A percentile compares a stretch with the other conserved stretches of the same genome.
These are phyloP conservation scores for Phanerochaete carnosa DNA, from an alignment of 768 basidiomycete genomes.

Conservation along the genomic window DNA sequence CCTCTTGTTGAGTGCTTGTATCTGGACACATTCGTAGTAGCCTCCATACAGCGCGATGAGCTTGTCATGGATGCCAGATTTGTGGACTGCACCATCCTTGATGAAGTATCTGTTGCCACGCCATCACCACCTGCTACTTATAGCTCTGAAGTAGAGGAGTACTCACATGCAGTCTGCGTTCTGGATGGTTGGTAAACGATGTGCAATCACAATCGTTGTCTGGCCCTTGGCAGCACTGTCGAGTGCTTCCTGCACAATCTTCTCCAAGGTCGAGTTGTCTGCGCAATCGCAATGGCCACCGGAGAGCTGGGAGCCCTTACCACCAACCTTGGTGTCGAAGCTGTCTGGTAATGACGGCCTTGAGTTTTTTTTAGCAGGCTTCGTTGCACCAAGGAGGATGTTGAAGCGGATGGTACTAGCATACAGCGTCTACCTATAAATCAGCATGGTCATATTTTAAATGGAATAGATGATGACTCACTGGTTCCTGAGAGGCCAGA, in stretches of 20 bases:
- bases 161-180: slow-evolving; percentile 28
- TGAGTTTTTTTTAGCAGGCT: slow-evolving; percentile 71
- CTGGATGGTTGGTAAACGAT: slow-evolving; percentile 74
- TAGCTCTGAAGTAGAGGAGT: neutral
- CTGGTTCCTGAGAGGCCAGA: slow-evolving; percentile 89
- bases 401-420: slow-evolving; percentile 92
- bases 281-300: slow-evolving; percentile 60
- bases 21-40: slow-evolving; percentile 86
- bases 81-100: slow-evolving; percentile 81
- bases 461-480: too few species aligned
- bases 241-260: slow-evolving; percentile 91
- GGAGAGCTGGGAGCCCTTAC: slow-evolving; percentile 85
- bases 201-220: slow-evolving; percentile 94
- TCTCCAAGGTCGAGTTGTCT: slow-evolving; percentile 50
- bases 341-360: slow-evolving; percentile 79
- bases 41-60: slow-evolving; percentile 61
- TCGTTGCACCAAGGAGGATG: slow-evolving; percentile 80
- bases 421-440: too few species aligned
- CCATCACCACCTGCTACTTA: neutral
- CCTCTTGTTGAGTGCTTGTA: slow-evolving; percentile 54
- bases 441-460: too few species aligned
- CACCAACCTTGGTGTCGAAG: slow-evolving; percentile 90
- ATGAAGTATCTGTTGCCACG: slow-evolving; percentile 68
- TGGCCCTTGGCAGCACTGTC: slow-evolving; percentile 90
- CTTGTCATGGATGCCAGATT: slow-evolving; percentile 87